Evolutionary conservation across 371 early-diverging fungal species (phyloP).

Genomic region (Phascolomyces articulosus): DNA sequence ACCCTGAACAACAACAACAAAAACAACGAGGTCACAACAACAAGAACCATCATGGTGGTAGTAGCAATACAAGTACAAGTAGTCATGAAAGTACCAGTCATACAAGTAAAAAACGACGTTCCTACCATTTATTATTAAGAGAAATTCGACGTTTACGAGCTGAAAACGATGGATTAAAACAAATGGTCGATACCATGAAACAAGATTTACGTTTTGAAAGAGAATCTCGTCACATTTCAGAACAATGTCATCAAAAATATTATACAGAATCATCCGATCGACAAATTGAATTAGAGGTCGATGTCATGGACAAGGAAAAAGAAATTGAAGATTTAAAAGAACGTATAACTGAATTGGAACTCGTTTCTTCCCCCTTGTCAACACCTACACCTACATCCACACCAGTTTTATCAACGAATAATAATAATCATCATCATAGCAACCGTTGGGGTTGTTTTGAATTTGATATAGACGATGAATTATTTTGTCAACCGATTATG

Average conservation of each 20-base stretch:
- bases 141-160: constrained; percentile 46
- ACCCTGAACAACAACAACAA: too few species aligned
- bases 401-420: neutral
- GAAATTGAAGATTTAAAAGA: constrained; percentile 30
- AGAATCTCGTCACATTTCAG: constrained; percentile 37
- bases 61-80: too few species aligned
- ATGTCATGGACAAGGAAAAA: constrained; percentile 31
- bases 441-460: constrained; percentile 14
- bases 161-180: constrained; percentile 37
- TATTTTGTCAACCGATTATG: constrained; percentile 11
- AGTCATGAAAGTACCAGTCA: neutral
- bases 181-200: constrained; percentile 36
- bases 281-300: constrained; percentile 32
- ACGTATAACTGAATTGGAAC: constrained; percentile 27
- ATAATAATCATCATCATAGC: neutral
- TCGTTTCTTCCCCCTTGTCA: neutral
- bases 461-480: constrained; percentile 19
- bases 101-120: constrained; percentile 17
- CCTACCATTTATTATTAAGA: constrained; percentile 31
- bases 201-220: constrained; percentile 40
- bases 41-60: too few species aligned
- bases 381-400: neutral
- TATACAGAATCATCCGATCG: constrained; percentile 33
- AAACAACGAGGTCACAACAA: neutral
- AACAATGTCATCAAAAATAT: constrained; percentile 38